These are phyloP conservation scores for Odonthalia washingtoniensis DNA, from an alignment of 31 red algal species.

Conservation along the genomic window DNA sequence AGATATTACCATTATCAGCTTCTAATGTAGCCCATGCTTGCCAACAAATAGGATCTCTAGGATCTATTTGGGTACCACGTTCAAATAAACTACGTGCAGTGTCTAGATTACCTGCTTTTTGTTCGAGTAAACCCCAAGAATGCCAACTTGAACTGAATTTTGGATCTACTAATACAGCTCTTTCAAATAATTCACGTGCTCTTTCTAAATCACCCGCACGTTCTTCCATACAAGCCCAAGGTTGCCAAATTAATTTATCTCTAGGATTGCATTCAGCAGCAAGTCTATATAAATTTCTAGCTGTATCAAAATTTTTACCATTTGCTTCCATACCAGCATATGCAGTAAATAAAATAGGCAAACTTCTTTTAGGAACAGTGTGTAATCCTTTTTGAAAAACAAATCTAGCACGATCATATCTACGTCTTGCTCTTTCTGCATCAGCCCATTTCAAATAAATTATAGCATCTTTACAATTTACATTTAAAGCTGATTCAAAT, in stretches of 20 bases:
- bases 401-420: constrained; percentile 11
- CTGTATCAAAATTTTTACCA: constrained; percentile 34
- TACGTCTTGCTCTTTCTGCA: constrained; percentile 33
- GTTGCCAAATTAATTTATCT: constrained; percentile 75
- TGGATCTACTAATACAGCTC: constrained; percentile 73
- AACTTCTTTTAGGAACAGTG: constrained; percentile 13
- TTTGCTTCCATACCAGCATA: constrained; percentile 73
- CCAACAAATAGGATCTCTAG: constrained; percentile 42
- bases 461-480: constrained; percentile 26
- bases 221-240: constrained; percentile 80
- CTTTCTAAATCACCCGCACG: constrained; percentile 43
- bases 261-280: constrained; percentile 55
- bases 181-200: constrained; percentile 78
- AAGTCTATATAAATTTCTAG: constrained; percentile 72
- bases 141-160: constrained; percentile 72
- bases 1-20: constrained; percentile 57
- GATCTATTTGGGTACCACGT: constrained; percentile 35
- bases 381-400: constrained; percentile 52
- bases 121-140: constrained; percentile 87
- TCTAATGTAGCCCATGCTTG: constrained; percentile 61
- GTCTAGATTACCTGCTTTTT: constrained; percentile 55
- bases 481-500: constrained; percentile 41
- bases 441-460: constrained; percentile 57
- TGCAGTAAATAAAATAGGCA: constrained; percentile 43
- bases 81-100: constrained; percentile 72